Conservation (phyloP, 2,329 filamentous ascomycete species). For the Hirsutella rhossiliensis region DNA sequence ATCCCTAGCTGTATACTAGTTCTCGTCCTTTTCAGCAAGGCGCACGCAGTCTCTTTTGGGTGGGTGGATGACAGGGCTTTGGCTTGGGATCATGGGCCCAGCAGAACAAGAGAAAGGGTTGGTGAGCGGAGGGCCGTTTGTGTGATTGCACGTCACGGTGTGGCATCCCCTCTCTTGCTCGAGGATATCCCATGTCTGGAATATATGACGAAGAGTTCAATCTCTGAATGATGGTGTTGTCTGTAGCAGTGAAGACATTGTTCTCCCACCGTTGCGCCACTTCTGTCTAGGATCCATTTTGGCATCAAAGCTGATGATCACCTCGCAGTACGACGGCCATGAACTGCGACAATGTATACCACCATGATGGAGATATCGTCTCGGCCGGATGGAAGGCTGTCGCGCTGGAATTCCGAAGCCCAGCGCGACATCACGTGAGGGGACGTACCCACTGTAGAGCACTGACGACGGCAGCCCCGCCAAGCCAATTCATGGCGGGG, state of each 20-base stretch:
- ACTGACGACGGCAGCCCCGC: not conserved
- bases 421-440: not conserved
- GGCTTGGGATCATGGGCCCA: constrained; percentile 6
- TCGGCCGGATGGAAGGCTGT: not conserved
- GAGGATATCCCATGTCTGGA: constrained; percentile 3
- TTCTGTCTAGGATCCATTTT: too few species aligned
- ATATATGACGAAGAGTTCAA: not conserved
- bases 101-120: not conserved
- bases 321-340: too few species aligned
- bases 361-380: not conserved
- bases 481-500: not conserved
- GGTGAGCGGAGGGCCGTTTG: not conserved
- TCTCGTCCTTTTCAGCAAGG: constrained; percentile 21
- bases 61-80: constrained; percentile 5
- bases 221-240: too few species aligned
- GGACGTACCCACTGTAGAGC: not conserved
- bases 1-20: constrained; percentile 19
- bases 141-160: constrained; percentile 11
- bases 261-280: too few species aligned
- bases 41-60: constrained; percentile 15
- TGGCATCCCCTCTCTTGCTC: constrained; percentile 29
- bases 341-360: too few species aligned
- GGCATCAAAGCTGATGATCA: too few species aligned
- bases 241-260: too few species aligned
- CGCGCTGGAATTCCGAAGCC: not conserved